A percentile compares a stretch with the other conserved stretches of the same genome.
phyloP scores from a whole-genome alignment of 805 yeast genomes.

The Metschnikowia arizonensis region DNA sequence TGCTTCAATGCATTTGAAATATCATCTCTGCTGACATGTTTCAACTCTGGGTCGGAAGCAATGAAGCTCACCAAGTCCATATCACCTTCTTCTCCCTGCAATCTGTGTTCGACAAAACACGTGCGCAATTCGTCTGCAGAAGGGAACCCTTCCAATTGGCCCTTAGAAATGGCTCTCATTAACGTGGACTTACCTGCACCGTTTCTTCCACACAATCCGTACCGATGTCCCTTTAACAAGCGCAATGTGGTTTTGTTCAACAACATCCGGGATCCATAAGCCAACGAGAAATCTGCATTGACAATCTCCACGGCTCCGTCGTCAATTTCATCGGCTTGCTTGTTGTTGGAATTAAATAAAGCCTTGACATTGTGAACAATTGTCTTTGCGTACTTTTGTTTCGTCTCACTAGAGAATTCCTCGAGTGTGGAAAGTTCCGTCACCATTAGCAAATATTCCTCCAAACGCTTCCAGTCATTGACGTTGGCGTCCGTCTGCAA shows the following conservation, averaged over 20 bases:
- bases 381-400: constrained; percentile 37
- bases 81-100: constrained; percentile 92
- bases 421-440: constrained; percentile 17
- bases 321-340: constrained; percentile 49
- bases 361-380: constrained; percentile 48
- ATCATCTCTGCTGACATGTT: constrained; percentile 58
- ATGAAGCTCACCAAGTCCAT: constrained; percentile 84
- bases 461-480: constrained; percentile 46
- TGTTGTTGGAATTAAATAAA: constrained; percentile 46
- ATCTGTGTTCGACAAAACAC: constrained; percentile 94
- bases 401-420: constrained; percentile 16
- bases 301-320: constrained; percentile 89
- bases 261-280: constrained; percentile 96
- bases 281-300: constrained; percentile 90
- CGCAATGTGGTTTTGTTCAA: constrained; percentile 87
- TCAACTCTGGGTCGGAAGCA: constrained; percentile 81
- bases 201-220: constrained; percentile 96
- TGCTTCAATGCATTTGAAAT: constrained; percentile 71
- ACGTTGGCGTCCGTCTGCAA: constrained; percentile 41
- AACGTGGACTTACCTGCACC: constrained; percentile 98
- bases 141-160: constrained; percentile 97
- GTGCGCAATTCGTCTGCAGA: constrained; percentile 80
- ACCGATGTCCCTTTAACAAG: constrained; percentile 89
- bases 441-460: constrained; percentile 47
- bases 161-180: constrained; percentile 95